phyloP scores from a whole-genome alignment of 345 rosid species.

The Theobroma cacao region DNA sequence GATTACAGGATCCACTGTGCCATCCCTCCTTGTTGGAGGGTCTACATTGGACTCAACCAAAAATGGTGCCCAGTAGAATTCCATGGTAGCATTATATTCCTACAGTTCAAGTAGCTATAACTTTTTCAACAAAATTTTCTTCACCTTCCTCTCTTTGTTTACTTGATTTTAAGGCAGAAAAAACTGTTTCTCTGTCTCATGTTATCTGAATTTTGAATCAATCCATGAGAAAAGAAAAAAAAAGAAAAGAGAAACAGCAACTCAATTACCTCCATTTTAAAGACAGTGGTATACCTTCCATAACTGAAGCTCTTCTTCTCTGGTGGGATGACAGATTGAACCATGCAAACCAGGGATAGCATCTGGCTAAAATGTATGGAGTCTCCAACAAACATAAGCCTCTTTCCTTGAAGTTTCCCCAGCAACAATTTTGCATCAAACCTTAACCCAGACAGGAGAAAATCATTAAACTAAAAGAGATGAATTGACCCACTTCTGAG shows the following conservation, averaged over 20 bases:
- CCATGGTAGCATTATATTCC: slow-evolving; percentile 57
- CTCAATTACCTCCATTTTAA: slow-evolving; percentile 45
- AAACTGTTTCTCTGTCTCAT: neutral
- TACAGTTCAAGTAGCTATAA: slow-evolving; percentile 12
- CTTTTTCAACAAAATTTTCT: neutral
- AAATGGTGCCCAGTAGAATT: slow-evolving; percentile 74
- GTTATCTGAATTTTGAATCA: neutral
- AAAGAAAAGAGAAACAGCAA: neutral
- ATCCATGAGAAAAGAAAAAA: slow-evolving; percentile 2
- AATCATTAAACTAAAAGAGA: neutral
- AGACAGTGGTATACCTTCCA: slow-evolving; percentile 29
- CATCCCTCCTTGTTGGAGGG: slow-evolving; percentile 46
- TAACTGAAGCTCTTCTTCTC: slow-evolving; percentile 40
- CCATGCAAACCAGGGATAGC: slow-evolving; percentile 67
- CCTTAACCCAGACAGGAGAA: slow-evolving; percentile 24
- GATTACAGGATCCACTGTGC: slow-evolving; percentile 37
- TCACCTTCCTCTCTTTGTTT: neutral
- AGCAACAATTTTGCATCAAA: slow-evolving; percentile 50
- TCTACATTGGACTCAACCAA: slow-evolving; percentile 63
- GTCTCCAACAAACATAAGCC: slow-evolving; percentile 69
- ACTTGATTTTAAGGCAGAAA: too few species aligned
- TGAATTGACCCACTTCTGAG: neutral
- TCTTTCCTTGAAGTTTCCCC: slow-evolving; percentile 57
- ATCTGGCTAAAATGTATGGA: slow-evolving; percentile 62
- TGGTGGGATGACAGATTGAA: slow-evolving; percentile 43